Evolutionary conservation across 2,329 filamentous ascomycete species (phyloP).

Genomic region (Colletotrichum cereale): DNA sequence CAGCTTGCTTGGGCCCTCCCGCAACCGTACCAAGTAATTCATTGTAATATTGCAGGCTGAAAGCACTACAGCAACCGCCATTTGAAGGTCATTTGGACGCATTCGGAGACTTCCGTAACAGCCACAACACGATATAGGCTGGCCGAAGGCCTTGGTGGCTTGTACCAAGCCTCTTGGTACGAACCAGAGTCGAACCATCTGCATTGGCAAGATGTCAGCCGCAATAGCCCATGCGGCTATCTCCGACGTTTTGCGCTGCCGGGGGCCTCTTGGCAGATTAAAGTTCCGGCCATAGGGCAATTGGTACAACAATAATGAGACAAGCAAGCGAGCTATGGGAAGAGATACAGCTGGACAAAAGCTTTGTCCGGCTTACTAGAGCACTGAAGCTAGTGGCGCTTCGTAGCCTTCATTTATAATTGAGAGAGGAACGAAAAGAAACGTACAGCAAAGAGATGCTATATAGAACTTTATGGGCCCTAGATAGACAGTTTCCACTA

Average conservation of each 20-base stretch:
- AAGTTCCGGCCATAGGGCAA: not conserved
- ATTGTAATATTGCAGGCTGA: not conserved
- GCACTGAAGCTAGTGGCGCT: not conserved
- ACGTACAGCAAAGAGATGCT: not conserved
- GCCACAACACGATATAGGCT: not conserved
- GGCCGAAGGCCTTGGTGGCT: not conserved
- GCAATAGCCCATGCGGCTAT: constrained; percentile 17
- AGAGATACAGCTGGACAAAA: not conserved
- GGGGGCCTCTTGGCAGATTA: constrained; percentile 8
- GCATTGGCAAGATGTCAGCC: constrained; percentile 23
- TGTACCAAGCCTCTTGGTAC: not conserved
- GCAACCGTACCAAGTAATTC: not conserved
- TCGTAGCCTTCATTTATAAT: not conserved
- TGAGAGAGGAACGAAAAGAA: not conserved
- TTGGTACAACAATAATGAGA: too few species aligned
- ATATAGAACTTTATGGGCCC: not conserved
- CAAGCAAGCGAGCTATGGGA: too few species aligned
- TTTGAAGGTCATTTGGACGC: not conserved
- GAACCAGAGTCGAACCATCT: not conserved
- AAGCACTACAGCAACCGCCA: not conserved
- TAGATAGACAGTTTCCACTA: too few species aligned
- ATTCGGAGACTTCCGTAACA: not conserved
- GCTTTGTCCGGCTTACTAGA: not conserved
- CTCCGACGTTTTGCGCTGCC: constrained; percentile 11
- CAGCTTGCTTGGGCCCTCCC: not conserved